Percentiles rank a stretch among this genome's conserved stretches.
Conservation (phyloP, 164 flowering plant genomes). For the Stephania yunnanensis region DNA sequence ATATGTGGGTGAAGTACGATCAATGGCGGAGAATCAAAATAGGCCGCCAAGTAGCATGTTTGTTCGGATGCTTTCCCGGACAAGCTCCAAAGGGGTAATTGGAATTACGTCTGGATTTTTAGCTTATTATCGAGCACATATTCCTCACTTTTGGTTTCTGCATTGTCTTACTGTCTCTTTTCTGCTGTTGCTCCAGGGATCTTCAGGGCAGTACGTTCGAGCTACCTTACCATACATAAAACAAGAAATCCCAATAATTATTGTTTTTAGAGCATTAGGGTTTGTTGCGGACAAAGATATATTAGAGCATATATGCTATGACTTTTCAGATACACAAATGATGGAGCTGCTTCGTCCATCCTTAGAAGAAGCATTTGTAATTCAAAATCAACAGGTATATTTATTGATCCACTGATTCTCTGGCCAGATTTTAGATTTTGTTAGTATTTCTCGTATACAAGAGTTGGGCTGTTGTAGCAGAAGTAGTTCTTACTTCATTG, state of each 20-base stretch:
- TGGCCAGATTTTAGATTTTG: background rate
- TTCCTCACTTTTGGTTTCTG: background rate
- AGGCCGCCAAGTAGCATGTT: constrained; percentile 97
- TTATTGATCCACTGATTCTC: background rate
- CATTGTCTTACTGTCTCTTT: background rate
- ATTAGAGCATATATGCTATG: constrained; percentile 85
- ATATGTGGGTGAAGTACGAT: constrained; percentile 89
- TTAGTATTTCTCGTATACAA: background rate
- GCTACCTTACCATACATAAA: constrained; percentile 95
- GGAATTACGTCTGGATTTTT: background rate
- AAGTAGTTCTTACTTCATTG: background rate
- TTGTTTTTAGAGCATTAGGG: constrained; percentile 91
- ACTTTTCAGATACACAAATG: constrained; percentile 83
- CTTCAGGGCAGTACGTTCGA: constrained; percentile 90
- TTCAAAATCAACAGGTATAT: constrained; percentile 87
- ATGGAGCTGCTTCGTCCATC: constrained; percentile 97
- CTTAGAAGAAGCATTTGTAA: constrained; percentile 94
- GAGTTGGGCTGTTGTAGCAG: background rate
- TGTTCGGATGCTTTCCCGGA: constrained; percentile 95
- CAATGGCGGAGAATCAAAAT: constrained; percentile 94
- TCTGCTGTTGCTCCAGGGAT: constrained; percentile 49
- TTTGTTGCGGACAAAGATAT: constrained; percentile 98
- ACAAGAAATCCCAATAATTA: constrained; percentile 88
- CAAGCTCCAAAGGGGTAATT: constrained; percentile 93
- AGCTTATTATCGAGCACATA: background rate